Evolutionary conservation across 2,329 filamentous ascomycete genomes (phyloP).

Genomic region (Penicillium sp.): DNA sequence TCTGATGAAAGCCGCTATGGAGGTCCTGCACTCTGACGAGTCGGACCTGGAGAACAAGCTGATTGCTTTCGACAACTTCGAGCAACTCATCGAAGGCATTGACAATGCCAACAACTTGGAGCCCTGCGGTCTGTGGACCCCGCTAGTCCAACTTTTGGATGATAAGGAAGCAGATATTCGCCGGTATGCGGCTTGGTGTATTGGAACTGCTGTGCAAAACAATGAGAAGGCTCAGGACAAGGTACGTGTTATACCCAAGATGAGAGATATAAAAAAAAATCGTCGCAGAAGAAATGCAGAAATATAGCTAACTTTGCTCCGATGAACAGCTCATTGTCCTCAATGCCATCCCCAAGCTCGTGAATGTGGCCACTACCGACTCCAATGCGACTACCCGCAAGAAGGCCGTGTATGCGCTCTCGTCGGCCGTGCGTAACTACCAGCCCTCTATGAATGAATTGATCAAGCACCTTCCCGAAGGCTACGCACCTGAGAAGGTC

Average conservation of each 20-base stretch:
- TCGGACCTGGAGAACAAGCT: conserved; percentile 73
- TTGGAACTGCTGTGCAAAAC: conserved; percentile 95
- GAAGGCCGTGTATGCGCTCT: conserved; percentile 88
- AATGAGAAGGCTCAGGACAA: conserved; percentile 83
- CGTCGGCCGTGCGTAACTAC: conserved; percentile 82
- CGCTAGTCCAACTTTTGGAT: conserved; percentile 70
- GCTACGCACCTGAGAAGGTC: conserved; percentile 61
- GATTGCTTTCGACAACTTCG: conserved; percentile 89
- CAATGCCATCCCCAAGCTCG: conserved; percentile 70
- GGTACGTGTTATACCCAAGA: conserved; percentile 34
- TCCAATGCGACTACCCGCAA: conserved; percentile 67
- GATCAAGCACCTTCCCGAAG: conserved; percentile 66
- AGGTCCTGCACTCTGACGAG: conserved; percentile 66
- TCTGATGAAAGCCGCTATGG: conserved; percentile 84
- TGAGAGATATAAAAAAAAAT: not conserved
- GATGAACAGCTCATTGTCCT: conserved; percentile 50
- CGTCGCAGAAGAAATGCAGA: not conserved
- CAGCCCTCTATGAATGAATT: conserved; percentile 69
- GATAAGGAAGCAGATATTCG: conserved; percentile 71
- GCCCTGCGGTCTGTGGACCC: conserved; percentile 75
- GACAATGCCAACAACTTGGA: conserved; percentile 97
- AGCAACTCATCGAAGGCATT: conserved; percentile 85
- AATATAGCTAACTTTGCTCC: not conserved
- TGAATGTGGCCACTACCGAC: conserved; percentile 63
- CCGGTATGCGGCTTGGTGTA: conserved; percentile 88